A percentile compares a stretch with the other conserved stretches of the same genome.
Conservation (phyloP, 306 rosid genomes). For the Cucumis melo region DNA sequence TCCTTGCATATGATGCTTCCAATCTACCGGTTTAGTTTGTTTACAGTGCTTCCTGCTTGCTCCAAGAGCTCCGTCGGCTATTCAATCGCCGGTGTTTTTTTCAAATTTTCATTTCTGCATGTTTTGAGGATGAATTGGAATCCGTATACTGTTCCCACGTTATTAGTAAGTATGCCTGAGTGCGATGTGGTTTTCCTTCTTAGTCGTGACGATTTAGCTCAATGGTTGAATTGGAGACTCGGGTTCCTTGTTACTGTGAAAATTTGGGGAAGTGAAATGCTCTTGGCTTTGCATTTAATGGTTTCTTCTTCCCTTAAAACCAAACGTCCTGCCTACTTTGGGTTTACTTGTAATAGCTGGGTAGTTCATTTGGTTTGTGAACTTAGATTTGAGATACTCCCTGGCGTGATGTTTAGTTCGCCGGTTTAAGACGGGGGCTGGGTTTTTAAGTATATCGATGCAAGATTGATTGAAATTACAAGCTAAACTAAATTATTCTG, state of each 20-base stretch:
- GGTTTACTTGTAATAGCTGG: neutral
- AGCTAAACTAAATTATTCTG: neutral
- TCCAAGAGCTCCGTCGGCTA: neutral
- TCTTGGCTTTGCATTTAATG: neutral
- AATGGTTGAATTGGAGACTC: neutral
- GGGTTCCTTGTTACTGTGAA: neutral
- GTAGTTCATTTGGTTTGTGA: neutral
- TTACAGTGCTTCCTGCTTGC: neutral
- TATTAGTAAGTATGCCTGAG: neutral
- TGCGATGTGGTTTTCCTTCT: neutral
- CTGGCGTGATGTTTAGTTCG: neutral
- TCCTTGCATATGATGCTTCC: neutral
- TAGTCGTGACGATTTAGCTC: neutral
- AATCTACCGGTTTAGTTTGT: neutral
- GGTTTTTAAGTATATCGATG: neutral
- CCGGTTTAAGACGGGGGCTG: neutral
- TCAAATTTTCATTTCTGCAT: neutral
- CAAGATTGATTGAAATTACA: neutral
- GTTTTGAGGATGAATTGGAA: neutral
- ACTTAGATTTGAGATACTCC: neutral
- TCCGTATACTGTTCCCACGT: neutral
- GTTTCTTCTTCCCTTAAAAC: neutral
- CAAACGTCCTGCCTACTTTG: neutral
- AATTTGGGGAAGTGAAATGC: neutral
- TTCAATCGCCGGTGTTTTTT: neutral